Evolutionary conservation across 192 early-diverging fungal genomes (phyloP).

Genomic region (Helicostylum pulchrum): DNA sequence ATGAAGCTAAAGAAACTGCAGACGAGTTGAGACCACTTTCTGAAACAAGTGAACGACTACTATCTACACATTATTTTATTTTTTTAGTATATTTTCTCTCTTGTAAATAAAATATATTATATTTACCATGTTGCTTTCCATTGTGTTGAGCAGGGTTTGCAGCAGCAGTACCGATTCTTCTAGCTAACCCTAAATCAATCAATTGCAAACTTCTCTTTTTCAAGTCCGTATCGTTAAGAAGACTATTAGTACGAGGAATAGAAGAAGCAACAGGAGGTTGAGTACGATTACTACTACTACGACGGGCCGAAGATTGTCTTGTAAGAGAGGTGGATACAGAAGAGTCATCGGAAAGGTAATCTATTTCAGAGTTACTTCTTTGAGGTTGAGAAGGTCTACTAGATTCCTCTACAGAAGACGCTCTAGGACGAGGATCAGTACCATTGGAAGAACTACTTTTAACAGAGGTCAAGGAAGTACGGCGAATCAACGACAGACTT

Average conservation of each 20-base stretch:
- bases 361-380: conserved; percentile 1
- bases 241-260: neutral
- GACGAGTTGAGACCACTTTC: neutral
- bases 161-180: conserved; percentile 12
- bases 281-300: neutral
- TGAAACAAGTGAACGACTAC: conserved; percentile 6
- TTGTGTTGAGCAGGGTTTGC: conserved; percentile 1
- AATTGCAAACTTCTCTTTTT: conserved; percentile 10
- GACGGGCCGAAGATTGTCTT: neutral
- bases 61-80: neutral
- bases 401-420: conserved; percentile 10
- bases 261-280: neutral
- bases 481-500: conserved; percentile 8
- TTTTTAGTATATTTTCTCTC: too few species aligned
- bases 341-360: neutral
- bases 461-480: conserved; percentile 4
- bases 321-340: neutral
- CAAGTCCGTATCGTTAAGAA: neutral
- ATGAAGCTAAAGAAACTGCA: conserved; percentile 11
- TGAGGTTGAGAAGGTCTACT: neutral
- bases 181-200: conserved; percentile 7
- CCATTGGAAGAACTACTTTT: neutral
- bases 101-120: too few species aligned
- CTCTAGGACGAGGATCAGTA: neutral
- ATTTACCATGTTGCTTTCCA: neutral